Percentiles rank a stretch among this genome's conserved stretches.
These are phyloP conservation scores for Triticum dicoccoides DNA, from an alignment of 176 grass and related monocot genomes.

Conservation along the genomic window DNA sequence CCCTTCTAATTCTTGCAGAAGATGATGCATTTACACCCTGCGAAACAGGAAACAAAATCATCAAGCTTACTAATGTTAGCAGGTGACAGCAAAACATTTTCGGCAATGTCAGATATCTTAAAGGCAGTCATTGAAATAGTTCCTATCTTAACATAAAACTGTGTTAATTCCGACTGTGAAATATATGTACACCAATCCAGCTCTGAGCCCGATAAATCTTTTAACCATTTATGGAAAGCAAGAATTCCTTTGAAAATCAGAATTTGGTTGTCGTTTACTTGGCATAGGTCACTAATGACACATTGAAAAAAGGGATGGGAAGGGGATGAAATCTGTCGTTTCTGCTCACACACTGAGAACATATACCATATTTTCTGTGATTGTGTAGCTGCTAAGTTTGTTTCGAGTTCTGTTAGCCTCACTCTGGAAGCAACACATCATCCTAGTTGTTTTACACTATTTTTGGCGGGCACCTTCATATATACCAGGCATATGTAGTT, in stretches of 20 bases:
- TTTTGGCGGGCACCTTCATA: not conserved
- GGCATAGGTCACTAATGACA: not conserved
- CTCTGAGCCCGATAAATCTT: not conserved
- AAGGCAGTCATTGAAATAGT: not conserved
- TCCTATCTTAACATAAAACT: not conserved
- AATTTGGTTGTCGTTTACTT: not conserved
- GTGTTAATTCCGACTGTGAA: not conserved
- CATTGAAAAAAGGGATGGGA: not conserved
- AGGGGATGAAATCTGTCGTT: not conserved
- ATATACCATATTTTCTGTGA: not conserved
- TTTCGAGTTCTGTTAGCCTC: not conserved
- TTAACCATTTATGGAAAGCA: not conserved
- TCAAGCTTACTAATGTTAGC: conserved; percentile 2
- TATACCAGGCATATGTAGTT: not conserved
- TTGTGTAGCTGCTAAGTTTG: not conserved
- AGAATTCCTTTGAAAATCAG: not conserved
- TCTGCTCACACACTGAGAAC: not conserved
- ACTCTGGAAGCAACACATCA: not conserved
- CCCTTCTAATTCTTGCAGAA: conserved; percentile 85
- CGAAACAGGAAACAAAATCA: conserved; percentile 1
- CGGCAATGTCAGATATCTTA: not conserved
- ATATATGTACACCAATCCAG: not conserved
- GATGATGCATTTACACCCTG: conserved; percentile 58
- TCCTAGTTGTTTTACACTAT: not conserved
- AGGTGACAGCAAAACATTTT: conserved; percentile 17